Conservation (phyloP, 176 grass and related monocot species). For the Carex scoparia region DNA sequence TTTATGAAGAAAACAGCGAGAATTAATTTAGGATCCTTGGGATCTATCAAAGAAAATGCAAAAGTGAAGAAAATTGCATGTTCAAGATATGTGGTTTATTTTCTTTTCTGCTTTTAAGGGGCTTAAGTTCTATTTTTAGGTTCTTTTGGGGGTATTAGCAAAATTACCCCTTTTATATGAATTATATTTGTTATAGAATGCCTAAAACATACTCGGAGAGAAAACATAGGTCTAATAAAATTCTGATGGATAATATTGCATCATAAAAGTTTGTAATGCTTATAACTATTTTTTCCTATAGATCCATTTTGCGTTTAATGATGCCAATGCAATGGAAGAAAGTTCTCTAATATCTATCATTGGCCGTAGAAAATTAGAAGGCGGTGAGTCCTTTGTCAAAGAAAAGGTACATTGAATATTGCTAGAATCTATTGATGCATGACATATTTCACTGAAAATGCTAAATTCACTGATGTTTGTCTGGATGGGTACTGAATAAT, state of each 20-base stretch:
- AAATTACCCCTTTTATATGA: neutral
- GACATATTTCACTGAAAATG: neutral
- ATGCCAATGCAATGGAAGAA: constrained; percentile 73
- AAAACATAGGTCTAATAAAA: neutral
- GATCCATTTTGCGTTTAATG: constrained; percentile 94
- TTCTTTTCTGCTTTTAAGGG: neutral
- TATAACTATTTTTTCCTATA: constrained; percentile 28
- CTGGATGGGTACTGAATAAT: neutral
- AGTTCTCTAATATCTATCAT: constrained; percentile 57
- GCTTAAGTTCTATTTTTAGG: neutral
- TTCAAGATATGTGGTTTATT: neutral
- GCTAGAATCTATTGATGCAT: neutral
- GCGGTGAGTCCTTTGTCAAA: constrained; percentile 54
- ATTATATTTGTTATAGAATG: neutral
- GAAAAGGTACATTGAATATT: constrained; percentile 55
- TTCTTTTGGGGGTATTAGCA: neutral
- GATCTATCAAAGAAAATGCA: neutral
- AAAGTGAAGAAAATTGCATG: neutral
- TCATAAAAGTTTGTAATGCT: neutral
- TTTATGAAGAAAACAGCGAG: neutral
- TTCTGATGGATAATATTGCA: neutral
- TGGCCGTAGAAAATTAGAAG: constrained; percentile 55
- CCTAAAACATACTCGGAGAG: neutral
- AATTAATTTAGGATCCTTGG: neutral
- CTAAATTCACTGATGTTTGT: neutral